Conservation (phyloP, 2,329 filamentous ascomycete species). For the Macrophomina phaseolina region DNA sequence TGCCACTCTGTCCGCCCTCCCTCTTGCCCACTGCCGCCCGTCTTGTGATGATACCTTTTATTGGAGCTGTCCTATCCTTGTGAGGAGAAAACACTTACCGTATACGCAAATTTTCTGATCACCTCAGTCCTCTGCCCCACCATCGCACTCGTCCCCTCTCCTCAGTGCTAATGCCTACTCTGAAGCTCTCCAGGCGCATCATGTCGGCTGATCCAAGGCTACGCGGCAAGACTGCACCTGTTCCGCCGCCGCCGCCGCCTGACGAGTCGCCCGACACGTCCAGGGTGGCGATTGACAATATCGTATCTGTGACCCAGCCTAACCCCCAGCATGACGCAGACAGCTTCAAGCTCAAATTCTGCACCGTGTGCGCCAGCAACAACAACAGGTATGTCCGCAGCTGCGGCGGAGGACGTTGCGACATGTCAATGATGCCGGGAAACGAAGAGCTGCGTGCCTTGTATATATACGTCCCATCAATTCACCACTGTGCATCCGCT, state of each 20-base stretch:
- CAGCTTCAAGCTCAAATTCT: conserved; percentile 91
- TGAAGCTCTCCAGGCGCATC: not conserved
- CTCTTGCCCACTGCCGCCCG: conserved; percentile 22
- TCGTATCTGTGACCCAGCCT: conserved; percentile 29
- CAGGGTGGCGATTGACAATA: conserved; percentile 35
- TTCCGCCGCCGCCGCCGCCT: conserved; percentile 56
- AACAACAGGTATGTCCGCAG: conserved; percentile 77
- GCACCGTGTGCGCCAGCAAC: conserved; percentile 98
- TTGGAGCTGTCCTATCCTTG: conserved; percentile 78
- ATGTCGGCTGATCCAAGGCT: conserved; percentile 57
- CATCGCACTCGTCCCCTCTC: not conserved
- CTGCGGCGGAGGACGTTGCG: not conserved
- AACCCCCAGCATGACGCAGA: conserved; percentile 38
- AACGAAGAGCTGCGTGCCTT: not conserved
- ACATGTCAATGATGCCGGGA: not conserved
- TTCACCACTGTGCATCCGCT: conserved; percentile 18
- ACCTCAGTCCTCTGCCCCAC: not conserved
- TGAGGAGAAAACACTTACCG: conserved; percentile 31
- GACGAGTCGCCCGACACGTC: conserved; percentile 43
- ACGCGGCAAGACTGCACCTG: conserved; percentile 47
- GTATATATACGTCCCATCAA: conserved; percentile 23
- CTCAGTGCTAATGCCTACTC: not conserved
- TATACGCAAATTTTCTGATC: conserved; percentile 29
- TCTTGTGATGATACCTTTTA: conserved; percentile 65
- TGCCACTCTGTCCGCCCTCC: not conserved